Percentiles rank a stretch among this genome's conserved stretches.
Evolutionary conservation across 441 rosid species (phyloP).

Genomic region (Adansonia gregorii): DNA sequence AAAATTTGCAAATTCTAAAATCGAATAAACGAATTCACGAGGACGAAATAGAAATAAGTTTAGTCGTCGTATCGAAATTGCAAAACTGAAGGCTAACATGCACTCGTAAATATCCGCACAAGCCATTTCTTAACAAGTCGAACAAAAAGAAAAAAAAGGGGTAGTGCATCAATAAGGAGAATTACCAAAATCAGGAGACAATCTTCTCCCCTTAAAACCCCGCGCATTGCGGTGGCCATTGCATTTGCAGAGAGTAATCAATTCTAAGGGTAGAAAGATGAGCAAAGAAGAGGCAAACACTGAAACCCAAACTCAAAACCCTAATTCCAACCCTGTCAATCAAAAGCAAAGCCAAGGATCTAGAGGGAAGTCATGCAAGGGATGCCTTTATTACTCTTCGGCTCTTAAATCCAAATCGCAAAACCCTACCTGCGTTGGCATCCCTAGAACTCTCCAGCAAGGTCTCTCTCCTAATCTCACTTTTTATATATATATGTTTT

Average conservation of each 20-base stretch:
- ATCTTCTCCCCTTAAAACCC: not conserved
- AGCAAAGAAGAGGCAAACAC: constrained; percentile 24
- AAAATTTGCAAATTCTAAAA: no score
- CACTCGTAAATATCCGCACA: not conserved
- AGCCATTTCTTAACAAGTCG: not conserved
- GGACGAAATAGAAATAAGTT: not conserved
- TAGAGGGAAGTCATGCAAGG: constrained; percentile 51
- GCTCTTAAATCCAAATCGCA: constrained; percentile 41
- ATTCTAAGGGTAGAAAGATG: not conserved
- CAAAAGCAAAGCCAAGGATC: constrained; percentile 22
- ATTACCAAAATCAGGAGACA: not conserved
- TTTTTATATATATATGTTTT: not conserved
- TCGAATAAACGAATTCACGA: not conserved
- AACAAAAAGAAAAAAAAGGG: not conserved
- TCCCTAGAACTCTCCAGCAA: constrained; percentile 41
- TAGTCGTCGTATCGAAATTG: not conserved
- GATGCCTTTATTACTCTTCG: constrained; percentile 47
- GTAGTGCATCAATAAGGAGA: not conserved
- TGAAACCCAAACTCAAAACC: constrained; percentile 26
- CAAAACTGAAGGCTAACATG: not conserved
- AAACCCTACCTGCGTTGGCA: constrained; percentile 49
- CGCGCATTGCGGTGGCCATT: not conserved
- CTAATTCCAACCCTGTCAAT: constrained; percentile 11
- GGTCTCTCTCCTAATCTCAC: constrained; percentile 33
- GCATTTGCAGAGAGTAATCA: not conserved